These are phyloP conservation scores for Arabidopsis lyrata DNA, from an alignment of 441 rosid species.

Conservation along the genomic window DNA sequence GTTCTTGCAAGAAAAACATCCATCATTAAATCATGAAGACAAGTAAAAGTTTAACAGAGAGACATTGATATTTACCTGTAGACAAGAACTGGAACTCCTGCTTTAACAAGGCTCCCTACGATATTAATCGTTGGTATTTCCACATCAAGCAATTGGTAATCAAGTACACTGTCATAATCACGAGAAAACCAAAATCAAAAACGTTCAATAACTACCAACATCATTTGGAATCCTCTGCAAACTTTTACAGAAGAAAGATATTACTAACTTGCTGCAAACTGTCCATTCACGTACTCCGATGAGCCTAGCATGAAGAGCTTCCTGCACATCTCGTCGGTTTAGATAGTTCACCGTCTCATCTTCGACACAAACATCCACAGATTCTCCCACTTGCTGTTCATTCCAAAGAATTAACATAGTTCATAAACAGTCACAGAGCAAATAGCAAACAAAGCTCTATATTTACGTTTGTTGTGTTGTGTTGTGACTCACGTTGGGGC, in stretches of 20 bases:
- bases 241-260: constrained; percentile 31
- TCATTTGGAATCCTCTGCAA: constrained; percentile 12
- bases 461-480: not conserved
- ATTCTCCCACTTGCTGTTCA: constrained; percentile 75
- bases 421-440: constrained; percentile 5
- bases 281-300: constrained; percentile 81
- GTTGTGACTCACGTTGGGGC: constrained; percentile 66
- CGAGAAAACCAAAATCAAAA: not conserved
- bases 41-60: not conserved
- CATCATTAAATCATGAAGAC: not conserved
- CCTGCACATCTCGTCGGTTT: constrained; percentile 90
- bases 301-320: constrained; percentile 89
- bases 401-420: constrained; percentile 21
- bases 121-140: constrained; percentile 79
- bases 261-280: constrained; percentile 90
- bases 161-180: constrained; percentile 66
- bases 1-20: constrained; percentile 34
- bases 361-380: constrained; percentile 90
- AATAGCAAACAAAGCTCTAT: constrained; percentile 11
- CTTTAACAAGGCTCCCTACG: constrained; percentile 67
- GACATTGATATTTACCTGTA: constrained; percentile 67
- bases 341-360: constrained; percentile 89
- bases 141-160: constrained; percentile 76
- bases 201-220: constrained; percentile 16
- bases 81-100: constrained; percentile 81